These are phyloP conservation scores for Micractinium conductrix DNA, from an alignment of 139 green algal species.

Conservation along the genomic window DNA sequence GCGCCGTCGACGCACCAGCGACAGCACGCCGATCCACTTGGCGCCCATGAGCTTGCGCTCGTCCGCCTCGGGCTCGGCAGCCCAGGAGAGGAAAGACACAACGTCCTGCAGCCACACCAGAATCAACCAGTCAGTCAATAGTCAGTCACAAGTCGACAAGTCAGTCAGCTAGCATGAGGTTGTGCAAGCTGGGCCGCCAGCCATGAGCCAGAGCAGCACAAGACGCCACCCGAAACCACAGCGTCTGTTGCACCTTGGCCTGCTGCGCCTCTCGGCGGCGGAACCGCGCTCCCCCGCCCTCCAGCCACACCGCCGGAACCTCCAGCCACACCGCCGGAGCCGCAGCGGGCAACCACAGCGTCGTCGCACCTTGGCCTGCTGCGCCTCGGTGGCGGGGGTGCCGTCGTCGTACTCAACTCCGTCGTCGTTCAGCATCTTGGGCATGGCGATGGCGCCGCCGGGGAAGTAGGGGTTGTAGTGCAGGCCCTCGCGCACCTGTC, in stretches of 20 bases:
- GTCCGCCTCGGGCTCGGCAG: constrained; percentile 90
- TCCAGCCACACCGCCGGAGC: no score
- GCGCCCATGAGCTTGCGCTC: constrained; percentile 98
- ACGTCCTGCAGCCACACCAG: constrained; percentile 88
- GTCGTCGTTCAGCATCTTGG: constrained; percentile 98
- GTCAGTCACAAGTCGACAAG: no score
- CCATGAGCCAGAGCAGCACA: no score
- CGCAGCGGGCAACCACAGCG: no score
- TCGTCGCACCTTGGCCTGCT: constrained; percentile 87
- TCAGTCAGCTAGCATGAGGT: no score
- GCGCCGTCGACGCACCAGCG: constrained; percentile 62
- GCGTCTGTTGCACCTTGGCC: no score
- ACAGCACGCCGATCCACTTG: constrained; percentile 93
- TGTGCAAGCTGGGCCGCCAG: neutral
- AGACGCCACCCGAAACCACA: no score
- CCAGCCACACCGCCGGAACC: no score
- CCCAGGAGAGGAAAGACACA: constrained; percentile 93
- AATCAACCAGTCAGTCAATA: no score
- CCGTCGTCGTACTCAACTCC: constrained; percentile 99
- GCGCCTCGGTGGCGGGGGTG: constrained; percentile 90
- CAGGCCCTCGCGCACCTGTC: constrained; percentile 95
- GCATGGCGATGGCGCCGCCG: constrained; percentile 99
- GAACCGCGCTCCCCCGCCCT: no score
- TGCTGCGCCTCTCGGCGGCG: no score
- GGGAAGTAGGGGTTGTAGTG: constrained; percentile 99